Conservation (phyloP, 495 filamentous ascomycete species). For the Neurospora sp. region DNA sequence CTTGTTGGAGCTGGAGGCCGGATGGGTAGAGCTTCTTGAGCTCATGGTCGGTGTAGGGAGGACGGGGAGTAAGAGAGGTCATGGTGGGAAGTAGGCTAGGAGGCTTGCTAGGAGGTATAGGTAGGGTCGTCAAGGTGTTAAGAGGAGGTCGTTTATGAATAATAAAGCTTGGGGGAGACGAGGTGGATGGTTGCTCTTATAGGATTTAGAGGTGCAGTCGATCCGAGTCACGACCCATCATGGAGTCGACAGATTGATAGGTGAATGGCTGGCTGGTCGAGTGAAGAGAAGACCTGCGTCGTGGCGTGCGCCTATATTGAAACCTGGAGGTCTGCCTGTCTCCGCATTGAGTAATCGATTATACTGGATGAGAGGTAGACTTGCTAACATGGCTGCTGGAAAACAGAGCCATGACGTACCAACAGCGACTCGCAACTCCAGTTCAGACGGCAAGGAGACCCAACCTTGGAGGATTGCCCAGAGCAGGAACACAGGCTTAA, state of each 20-base stretch:
- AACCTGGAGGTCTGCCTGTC: neutral
- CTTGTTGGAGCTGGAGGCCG: constrained; percentile 69
- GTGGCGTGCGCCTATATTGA: neutral
- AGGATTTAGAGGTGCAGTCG: neutral
- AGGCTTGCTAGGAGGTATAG: too few species aligned
- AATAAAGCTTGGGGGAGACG: neutral
- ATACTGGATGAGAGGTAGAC: neutral
- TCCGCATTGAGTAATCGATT: neutral
- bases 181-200: neutral
- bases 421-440: neutral
- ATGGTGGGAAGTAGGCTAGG: constrained; percentile 41
- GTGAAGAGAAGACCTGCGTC: neutral
- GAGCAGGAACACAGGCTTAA: neutral
- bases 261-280: neutral
- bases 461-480: neutral
- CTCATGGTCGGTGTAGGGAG: constrained; percentile 73
- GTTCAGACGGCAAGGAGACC: neutral
- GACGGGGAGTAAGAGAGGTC: constrained; percentile 65
- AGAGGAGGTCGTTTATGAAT: too few species aligned
- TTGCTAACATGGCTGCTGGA: neutral
- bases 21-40: constrained; percentile 71
- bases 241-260: neutral
- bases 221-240: neutral
- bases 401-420: neutral
- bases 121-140: too few species aligned